Evolutionary conservation across 2,329 filamentous ascomycete species (phyloP).

Genomic region (Monosporascus sp.): DNA sequence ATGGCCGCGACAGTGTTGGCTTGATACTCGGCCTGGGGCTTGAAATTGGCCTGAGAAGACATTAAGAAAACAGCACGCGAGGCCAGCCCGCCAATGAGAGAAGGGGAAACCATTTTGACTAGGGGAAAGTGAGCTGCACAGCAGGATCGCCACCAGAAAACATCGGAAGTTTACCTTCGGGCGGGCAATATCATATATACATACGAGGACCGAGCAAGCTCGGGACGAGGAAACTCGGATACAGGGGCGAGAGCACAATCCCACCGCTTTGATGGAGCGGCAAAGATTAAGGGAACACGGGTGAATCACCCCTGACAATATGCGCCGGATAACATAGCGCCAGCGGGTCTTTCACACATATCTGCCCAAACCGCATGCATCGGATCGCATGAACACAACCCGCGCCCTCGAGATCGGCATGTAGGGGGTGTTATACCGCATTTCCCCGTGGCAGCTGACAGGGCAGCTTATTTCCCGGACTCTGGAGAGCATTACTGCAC

Average conservation of each 20-base stretch:
- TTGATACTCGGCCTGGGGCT: slow-evolving; percentile 18
- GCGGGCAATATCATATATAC: neutral
- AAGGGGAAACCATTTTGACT: slow-evolving; percentile 23
- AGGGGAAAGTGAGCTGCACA: neutral
- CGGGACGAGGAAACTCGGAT: neutral
- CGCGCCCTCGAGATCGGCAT: too few species aligned
- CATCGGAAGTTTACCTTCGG: neutral
- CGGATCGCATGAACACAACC: neutral
- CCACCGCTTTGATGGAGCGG: neutral
- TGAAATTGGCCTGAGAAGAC: slow-evolving; percentile 19
- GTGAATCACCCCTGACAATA: neutral
- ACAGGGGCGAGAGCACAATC: neutral
- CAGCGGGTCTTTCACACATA: neutral
- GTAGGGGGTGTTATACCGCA: too few species aligned
- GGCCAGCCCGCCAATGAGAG: slow-evolving; percentile 22
- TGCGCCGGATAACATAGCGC: neutral
- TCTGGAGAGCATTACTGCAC: neutral
- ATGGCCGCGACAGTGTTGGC: slow-evolving; percentile 18
- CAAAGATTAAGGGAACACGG: neutral
- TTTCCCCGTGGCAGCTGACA: neutral
- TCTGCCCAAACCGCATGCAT: neutral
- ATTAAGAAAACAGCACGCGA: slow-evolving; percentile 25
- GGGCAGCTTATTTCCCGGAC: neutral
- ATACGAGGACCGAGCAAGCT: neutral
- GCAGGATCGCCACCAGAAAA: neutral